Evolutionary conservation across 306 rosid genomes (phyloP).

Genomic region (Rosa rugosa): DNA sequence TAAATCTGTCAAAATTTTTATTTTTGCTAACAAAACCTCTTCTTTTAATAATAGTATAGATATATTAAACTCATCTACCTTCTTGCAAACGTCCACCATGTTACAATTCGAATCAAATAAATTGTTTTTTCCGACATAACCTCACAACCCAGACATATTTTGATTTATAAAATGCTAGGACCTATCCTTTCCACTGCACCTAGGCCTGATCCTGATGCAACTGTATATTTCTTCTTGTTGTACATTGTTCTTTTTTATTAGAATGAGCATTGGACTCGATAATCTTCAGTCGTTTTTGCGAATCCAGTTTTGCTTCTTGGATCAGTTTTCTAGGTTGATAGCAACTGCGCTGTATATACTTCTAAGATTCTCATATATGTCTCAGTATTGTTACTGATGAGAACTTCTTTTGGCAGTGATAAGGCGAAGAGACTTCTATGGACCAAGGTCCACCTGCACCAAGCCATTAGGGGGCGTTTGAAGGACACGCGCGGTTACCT

Average conservation of each 20-base stretch:
- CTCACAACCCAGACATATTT: not conserved
- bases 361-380: not conserved
- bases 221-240: not conserved
- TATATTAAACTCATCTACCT: not conserved
- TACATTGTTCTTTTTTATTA: not conserved
- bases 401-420: slow-evolving; percentile 34
- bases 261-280: not conserved
- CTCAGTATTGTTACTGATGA: slow-evolving; percentile 2
- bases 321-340: not conserved
- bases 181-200: not conserved
- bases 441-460: too few species aligned
- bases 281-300: not conserved
- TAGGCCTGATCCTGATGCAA: not conserved
- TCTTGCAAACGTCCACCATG: not conserved
- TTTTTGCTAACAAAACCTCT: too few species aligned
- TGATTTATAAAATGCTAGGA: not conserved
- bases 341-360: not conserved
- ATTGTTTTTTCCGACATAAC: not conserved
- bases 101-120: not conserved
- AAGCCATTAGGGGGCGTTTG: too few species aligned
- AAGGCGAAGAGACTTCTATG: too few species aligned
- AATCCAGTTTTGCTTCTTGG: not conserved
- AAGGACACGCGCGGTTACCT: too few species aligned
- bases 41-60: too few species aligned
- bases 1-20: too few species aligned